Evolutionary conservation across 2,329 filamentous ascomycete genomes (phyloP).

Genomic region (Diaporthe helianthi): DNA sequence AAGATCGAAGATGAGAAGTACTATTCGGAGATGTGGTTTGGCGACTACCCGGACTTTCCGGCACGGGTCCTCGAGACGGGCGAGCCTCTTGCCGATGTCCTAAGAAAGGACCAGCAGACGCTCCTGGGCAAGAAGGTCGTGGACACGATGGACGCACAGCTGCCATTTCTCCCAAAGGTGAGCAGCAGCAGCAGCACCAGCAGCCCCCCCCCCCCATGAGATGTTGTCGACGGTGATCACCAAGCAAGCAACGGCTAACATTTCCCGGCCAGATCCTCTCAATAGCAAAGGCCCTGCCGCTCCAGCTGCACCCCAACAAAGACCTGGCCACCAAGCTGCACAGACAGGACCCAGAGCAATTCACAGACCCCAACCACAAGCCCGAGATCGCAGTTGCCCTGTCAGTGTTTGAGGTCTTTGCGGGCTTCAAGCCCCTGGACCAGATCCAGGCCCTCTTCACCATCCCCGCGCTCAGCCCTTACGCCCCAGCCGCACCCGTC

Average conservation of each 20-base stretch:
- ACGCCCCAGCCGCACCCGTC: slow-evolving; percentile 53
- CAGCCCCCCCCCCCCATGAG: too few relatives aligned
- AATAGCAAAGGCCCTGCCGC: slow-evolving; percentile 75
- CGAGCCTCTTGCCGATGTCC: slow-evolving; percentile 68
- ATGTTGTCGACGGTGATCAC: too few relatives aligned
- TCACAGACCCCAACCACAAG: slow-evolving; percentile 78
- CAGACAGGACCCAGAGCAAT: slow-evolving; percentile 67
- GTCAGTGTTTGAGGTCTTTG: slow-evolving; percentile 76
- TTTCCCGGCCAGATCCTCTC: slow-evolving; percentile 69
- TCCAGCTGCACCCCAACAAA: slow-evolving; percentile 79
- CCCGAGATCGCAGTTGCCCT: slow-evolving; percentile 80
- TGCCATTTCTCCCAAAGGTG: slow-evolving; percentile 77
- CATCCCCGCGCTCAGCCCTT: slow-evolving; percentile 60
- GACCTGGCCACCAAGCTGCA: slow-evolving; percentile 70
- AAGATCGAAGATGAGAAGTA: slow-evolving; percentile 67
- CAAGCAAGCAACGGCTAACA: not conserved
- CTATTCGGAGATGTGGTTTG: slow-evolving; percentile 78
- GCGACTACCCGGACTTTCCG: slow-evolving; percentile 75
- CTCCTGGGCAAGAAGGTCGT: slow-evolving; percentile 69
- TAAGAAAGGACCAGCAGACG: slow-evolving; percentile 66
- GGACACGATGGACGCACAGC: slow-evolving; percentile 66
- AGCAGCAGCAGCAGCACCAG: not conserved
- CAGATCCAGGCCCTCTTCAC: slow-evolving; percentile 66
- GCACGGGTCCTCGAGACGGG: slow-evolving; percentile 68
- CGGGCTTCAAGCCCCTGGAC: slow-evolving; percentile 72